Percentiles rank a stretch among this genome's conserved stretches.
These are phyloP conservation scores for Suhomyces sp. DNA, from an alignment of 805 yeast genomes.

Conservation along the genomic window DNA sequence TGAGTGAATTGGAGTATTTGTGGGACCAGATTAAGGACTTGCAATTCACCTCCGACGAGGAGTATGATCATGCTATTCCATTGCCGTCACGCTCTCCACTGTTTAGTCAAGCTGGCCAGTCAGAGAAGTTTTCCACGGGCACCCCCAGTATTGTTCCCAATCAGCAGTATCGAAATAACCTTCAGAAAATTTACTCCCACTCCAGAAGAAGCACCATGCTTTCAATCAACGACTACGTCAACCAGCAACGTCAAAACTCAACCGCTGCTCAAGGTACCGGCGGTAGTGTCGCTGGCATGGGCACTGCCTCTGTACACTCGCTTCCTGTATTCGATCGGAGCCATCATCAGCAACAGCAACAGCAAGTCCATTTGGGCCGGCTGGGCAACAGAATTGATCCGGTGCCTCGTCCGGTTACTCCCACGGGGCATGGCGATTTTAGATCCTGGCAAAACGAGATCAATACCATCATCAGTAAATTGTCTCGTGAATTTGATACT, in stretches of 20 bases:
- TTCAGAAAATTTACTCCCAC: conserved; percentile 44
- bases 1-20: conserved; percentile 64
- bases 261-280: conserved; percentile 7
- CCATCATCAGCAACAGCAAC: neutral
- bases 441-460: conserved; percentile 55
- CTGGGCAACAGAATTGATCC: neutral
- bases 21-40: conserved; percentile 71
- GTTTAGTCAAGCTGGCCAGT: conserved; percentile 28
- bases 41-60: conserved; percentile 31
- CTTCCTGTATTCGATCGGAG: conserved; percentile 8
- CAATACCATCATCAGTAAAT: conserved; percentile 44
- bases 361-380: neutral
- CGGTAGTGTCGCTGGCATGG: conserved; percentile 8
- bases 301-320: conserved; percentile 13
- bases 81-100: conserved; percentile 35
- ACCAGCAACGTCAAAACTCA: conserved; percentile 27
- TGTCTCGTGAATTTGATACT: conserved; percentile 36
- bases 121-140: conserved; percentile 35
- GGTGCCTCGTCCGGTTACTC: neutral
- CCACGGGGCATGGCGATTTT: conserved; percentile 36
- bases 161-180: conserved; percentile 32
- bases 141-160: conserved; percentile 29
- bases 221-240: conserved; percentile 35
- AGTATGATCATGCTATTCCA: conserved; percentile 20
- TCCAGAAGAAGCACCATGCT: conserved; percentile 38